These are phyloP conservation scores for Chalaropsis thielavioides DNA, from an alignment of 2,329 filamentous ascomycete species.

Conservation along the genomic window DNA sequence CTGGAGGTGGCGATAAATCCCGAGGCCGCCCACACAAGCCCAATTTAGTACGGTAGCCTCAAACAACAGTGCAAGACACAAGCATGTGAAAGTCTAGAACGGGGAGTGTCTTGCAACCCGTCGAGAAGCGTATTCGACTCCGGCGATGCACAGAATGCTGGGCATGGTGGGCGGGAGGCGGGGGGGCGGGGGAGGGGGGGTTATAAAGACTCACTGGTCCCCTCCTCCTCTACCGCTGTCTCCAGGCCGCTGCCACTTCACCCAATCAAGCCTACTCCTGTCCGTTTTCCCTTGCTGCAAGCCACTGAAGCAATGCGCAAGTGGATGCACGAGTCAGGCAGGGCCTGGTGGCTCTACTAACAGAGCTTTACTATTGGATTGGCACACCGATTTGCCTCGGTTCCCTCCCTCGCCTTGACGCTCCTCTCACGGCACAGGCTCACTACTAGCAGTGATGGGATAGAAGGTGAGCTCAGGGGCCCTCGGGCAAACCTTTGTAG, in stretches of 20 bases:
- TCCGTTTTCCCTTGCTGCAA: background rate
- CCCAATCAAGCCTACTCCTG: background rate
- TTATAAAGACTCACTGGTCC: background rate
- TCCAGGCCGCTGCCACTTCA: background rate
- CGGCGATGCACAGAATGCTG: background rate
- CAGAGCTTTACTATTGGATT: background rate
- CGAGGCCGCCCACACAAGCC: background rate
- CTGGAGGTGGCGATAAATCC: slow-evolving; percentile 3
- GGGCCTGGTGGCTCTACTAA: background rate
- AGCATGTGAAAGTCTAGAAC: background rate
- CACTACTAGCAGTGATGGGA: background rate
- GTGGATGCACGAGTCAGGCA: background rate
- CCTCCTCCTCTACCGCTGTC: background rate
- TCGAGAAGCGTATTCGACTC: background rate
- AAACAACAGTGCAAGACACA: background rate
- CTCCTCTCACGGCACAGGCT: background rate
- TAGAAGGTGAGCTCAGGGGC: background rate
- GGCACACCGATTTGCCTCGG: background rate
- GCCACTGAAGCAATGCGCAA: background rate
- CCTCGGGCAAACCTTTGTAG: background rate
- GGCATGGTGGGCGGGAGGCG: background rate
- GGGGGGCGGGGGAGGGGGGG: background rate
- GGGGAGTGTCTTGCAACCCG: background rate
- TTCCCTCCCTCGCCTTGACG: background rate
- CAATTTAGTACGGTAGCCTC: background rate